Evolutionary conservation across 2,329 filamentous ascomycete species (phyloP).

Genomic region (Cladophialophora immunda): DNA sequence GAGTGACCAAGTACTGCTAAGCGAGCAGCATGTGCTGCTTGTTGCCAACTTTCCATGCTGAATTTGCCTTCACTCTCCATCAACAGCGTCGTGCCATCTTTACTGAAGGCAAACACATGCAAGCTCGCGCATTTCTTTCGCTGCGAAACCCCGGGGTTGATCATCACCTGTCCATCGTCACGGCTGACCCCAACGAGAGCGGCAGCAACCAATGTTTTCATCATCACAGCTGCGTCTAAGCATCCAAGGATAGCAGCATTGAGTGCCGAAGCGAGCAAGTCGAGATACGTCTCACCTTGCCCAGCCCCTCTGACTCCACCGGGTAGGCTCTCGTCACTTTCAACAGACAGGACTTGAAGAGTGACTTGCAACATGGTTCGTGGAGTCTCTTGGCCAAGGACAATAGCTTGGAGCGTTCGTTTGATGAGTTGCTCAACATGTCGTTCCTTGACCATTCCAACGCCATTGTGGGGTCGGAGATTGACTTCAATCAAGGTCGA

Average conservation of each 20-base stretch:
- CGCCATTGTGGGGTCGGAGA: slow-evolving; percentile 83
- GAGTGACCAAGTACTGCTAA: slow-evolving; percentile 65
- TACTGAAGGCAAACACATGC: slow-evolving; percentile 86
- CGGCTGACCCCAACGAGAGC: slow-evolving; percentile 68
- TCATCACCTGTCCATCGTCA: slow-evolving; percentile 54
- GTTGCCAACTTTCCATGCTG: slow-evolving; percentile 77
- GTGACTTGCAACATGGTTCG: slow-evolving; percentile 55
- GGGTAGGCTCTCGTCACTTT: slow-evolving; percentile 43
- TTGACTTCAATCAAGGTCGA: slow-evolving; percentile 91
- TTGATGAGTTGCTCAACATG: slow-evolving; percentile 73
- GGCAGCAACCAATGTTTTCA: slow-evolving; percentile 75
- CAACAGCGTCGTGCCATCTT: slow-evolving; percentile 74
- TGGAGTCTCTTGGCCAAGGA: slow-evolving; percentile 55
- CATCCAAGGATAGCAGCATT: slow-evolving; percentile 82
- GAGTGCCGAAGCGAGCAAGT: slow-evolving; percentile 80
- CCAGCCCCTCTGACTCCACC: slow-evolving; percentile 40
- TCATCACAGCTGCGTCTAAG: slow-evolving; percentile 81
- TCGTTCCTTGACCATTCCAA: slow-evolving; percentile 83
- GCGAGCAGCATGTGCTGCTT: slow-evolving; percentile 71
- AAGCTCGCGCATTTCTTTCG: slow-evolving; percentile 72
- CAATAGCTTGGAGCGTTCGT: slow-evolving; percentile 48
- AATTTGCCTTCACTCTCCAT: slow-evolving; percentile 85
- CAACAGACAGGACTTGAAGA: slow-evolving; percentile 49
- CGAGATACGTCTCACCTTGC: slow-evolving; percentile 65
- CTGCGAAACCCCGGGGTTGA: slow-evolving; percentile 70